phyloP scores from a whole-genome alignment of 2,329 filamentous ascomycete species.

The Biscogniauxia sp. region DNA sequence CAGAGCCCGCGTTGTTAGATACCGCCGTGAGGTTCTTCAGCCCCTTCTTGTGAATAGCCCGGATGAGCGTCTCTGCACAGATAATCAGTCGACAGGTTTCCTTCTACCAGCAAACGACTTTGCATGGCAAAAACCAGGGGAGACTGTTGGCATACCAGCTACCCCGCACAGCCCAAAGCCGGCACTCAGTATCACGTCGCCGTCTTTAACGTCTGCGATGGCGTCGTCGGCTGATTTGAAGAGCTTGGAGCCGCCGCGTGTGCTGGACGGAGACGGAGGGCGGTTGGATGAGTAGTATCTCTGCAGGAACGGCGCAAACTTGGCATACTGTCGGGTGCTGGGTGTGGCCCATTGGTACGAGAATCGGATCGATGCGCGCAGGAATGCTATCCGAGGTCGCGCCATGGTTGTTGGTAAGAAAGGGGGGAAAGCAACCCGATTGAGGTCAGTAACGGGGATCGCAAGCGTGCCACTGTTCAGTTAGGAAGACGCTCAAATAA shows the following conservation, averaged over 20 bases:
- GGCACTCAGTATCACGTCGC: conserved; percentile 69
- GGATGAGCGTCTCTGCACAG: conserved; percentile 64
- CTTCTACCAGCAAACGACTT: neutral
- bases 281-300: conserved; percentile 25
- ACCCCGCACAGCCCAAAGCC: conserved; percentile 83
- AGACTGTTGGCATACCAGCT: conserved; percentile 46
- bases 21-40: conserved; percentile 67
- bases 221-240: conserved; percentile 62
- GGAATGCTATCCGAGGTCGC: conserved; percentile 19
- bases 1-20: conserved; percentile 76
- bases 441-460: no score
- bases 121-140: conserved; percentile 2
- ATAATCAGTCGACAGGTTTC: conserved; percentile 4
- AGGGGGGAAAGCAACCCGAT: no score
- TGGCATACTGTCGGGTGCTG: conserved; percentile 17
- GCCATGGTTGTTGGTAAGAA: conserved; percentile 20
- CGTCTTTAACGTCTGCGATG: conserved; percentile 67
- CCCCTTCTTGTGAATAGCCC: conserved; percentile 61
- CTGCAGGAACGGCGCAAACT: conserved; percentile 14
- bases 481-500: neutral
- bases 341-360: conserved; percentile 26
- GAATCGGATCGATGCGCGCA: conserved; percentile 27
- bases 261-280: conserved; percentile 12
- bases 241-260: conserved; percentile 44
- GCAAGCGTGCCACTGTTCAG: no score